Evolutionary conservation across 768 basidiomycete species (phyloP).

Genomic region (Lactarius trivialis): DNA sequence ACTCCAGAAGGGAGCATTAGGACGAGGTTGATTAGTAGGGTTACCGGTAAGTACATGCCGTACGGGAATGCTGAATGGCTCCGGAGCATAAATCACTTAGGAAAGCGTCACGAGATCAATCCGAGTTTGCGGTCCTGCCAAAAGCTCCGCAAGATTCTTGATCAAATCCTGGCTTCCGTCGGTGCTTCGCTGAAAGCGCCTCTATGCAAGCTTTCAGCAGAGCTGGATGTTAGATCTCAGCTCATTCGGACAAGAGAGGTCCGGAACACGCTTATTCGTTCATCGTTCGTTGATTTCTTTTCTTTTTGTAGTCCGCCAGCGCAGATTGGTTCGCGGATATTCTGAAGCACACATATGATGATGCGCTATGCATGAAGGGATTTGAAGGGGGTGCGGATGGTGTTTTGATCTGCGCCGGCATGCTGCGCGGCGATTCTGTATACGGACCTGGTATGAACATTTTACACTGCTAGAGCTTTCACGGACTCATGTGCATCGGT

Average conservation of each 20-base stretch:
- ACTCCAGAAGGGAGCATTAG: conserved; percentile 59
- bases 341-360: conserved; percentile 75
- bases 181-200: conserved; percentile 64
- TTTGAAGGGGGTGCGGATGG: conserved; percentile 62
- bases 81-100: conserved; percentile 31
- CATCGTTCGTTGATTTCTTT: background rate
- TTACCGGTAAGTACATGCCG: conserved; percentile 44
- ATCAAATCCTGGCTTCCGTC: conserved; percentile 60
- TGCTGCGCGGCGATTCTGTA: conserved; percentile 75
- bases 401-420: conserved; percentile 77
- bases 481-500: background rate
- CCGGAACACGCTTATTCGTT: conserved; percentile 10
- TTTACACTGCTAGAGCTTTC: background rate
- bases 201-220: conserved; percentile 61
- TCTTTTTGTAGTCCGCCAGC: conserved; percentile 46
- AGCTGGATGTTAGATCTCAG: conserved; percentile 70
- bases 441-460: conserved; percentile 65
- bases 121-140: conserved; percentile 43
- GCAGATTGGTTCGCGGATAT: conserved; percentile 87
- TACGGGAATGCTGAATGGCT: background rate
- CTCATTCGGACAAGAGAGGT: conserved; percentile 71
- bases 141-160: conserved; percentile 50
- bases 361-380: conserved; percentile 50
- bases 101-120: conserved; percentile 57
- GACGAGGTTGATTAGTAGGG: conserved; percentile 51